Base-by-base conservation (phyloP, 129 eudicot species). In the Lonicera japonica region DNA sequence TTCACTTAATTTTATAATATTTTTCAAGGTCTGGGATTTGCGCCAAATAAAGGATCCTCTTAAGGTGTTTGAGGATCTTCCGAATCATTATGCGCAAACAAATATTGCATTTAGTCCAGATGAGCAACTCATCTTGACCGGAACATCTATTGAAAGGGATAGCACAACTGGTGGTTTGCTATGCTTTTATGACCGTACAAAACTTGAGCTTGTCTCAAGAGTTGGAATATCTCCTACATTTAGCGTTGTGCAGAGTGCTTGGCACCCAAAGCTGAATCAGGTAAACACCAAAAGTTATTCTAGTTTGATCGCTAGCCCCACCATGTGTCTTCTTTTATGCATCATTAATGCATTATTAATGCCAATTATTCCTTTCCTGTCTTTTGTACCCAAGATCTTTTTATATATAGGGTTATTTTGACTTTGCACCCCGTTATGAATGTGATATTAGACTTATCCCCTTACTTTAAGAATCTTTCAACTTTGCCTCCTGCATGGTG, bases 231-330 rank as follows among this genome's bases (percentile, higher is more conserved):
- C 99, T 34, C 86, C 96, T 25, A 77, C 85, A 6, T 72, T 70
- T 64, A 94, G 99, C 61, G 96, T 94, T 23, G 99, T 94, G 22
- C 96, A 94, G 70, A 88, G 99, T 77, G 83, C 85, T 67, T 94
- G 99, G 99, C 99, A 94, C 72, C 96, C 99, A 25, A 94, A 83
- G 72, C 59, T 94, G 38, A 88, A 94, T 65, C 99, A 94, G 99
- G 99, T 88, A 59, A 45, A 63, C 16, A 10, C 23, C 41, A 41
- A 29, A 13, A 63, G 47, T 8, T 22, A 60, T 71, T 63, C 54
- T 67, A 38, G 19, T 45, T 10, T 38, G 6, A 38, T 4, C 43
- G 10, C 43, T 4, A 38, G 10, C 10, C 43, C 43, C 5, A 38
- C 10, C n/a, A n/a, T n/a, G n/a, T n/a, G n/a, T n/a, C n/a, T 63